phyloP scores from a whole-genome alignment of 208 protist genomes.

The Herpetomonas tarakana region DNA sequence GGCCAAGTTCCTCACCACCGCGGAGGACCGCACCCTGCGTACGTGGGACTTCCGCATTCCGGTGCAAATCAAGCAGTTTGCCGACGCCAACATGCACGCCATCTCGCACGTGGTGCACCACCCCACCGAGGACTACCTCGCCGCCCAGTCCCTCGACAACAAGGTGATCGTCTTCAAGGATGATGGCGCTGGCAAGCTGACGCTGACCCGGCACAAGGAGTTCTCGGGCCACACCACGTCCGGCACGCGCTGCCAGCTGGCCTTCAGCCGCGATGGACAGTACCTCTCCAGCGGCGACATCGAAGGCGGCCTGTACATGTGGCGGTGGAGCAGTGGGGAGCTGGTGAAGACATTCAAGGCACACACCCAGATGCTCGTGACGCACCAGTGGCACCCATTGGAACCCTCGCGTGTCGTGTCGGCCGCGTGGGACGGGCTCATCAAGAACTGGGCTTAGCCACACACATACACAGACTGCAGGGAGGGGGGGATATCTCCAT shows the following conservation, averaged over 20 bases:
- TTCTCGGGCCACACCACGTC: slow-evolving; percentile 93
- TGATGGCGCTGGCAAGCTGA: slow-evolving; percentile 77
- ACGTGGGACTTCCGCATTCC: slow-evolving; percentile 97
- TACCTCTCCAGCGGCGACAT: slow-evolving; percentile 91
- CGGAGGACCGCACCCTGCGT: slow-evolving; percentile 95
- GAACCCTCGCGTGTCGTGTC: slow-evolving; percentile 90
- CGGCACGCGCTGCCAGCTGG: slow-evolving; percentile 92
- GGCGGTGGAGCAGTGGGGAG: slow-evolving; percentile 91
- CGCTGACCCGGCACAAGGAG: slow-evolving; percentile 77
- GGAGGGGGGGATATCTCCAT: not conserved
- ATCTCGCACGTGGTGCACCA: slow-evolving; percentile 86
- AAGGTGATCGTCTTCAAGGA: slow-evolving; percentile 92
- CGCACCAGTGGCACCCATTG: slow-evolving; percentile 93
- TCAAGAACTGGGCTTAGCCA: slow-evolving; percentile 88
- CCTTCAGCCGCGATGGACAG: slow-evolving; percentile 91
- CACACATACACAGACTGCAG: not conserved
- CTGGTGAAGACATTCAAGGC: slow-evolving; percentile 80
- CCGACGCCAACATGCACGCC: slow-evolving; percentile 94
- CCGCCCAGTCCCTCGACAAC: slow-evolving; percentile 95
- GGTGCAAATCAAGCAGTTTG: slow-evolving; percentile 96
- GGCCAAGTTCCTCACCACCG: slow-evolving; percentile 91
- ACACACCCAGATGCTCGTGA: slow-evolving; percentile 85
- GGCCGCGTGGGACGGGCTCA: slow-evolving; percentile 92
- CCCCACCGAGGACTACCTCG: slow-evolving; percentile 91
- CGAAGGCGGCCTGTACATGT: slow-evolving; percentile 91